Evolutionary conservation across 1,284 basidiomycete genomes (phyloP).

Genomic region (Erythrobasidium hasegawianum): DNA sequence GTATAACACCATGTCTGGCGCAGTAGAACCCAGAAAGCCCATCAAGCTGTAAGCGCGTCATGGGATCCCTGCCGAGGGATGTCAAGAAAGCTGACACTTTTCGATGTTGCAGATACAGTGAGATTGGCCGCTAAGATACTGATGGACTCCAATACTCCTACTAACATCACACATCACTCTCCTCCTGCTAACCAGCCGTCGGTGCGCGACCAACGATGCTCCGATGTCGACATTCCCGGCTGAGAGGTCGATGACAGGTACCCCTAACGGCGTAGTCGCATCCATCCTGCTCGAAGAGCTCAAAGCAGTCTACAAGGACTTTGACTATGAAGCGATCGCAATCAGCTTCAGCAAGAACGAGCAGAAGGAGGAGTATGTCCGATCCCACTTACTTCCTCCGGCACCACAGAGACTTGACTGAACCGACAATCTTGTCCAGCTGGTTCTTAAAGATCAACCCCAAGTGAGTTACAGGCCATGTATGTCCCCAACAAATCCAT

Average conservation of each 20-base stretch:
- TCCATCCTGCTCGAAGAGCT: conserved; percentile 54
- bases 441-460: conserved; percentile 56
- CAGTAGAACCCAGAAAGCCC: conserved; percentile 22
- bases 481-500: background rate
- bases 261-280: conserved; percentile 27
- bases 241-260: background rate
- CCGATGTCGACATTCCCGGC: background rate
- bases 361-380: conserved; percentile 61
- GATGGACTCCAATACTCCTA: too few relatives aligned
- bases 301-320: conserved; percentile 57
- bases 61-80: too few relatives aligned
- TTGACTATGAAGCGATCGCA: conserved; percentile 60
- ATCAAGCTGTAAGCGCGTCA: conserved; percentile 20
- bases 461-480: conserved; percentile 55
- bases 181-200: background rate
- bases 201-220: background rate
- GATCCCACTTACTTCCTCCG: background rate
- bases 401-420: background rate
- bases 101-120: conserved; percentile 2
- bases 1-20: conserved; percentile 16
- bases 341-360: conserved; percentile 57
- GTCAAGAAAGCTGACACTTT: too few relatives aligned
- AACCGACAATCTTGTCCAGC: background rate
- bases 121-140: too few relatives aligned
- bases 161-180: too few relatives aligned